Base-by-base conservation (phyloP, 2,329 filamentous ascomycete genomes). In the Penicillium brevicompactum region DNA sequence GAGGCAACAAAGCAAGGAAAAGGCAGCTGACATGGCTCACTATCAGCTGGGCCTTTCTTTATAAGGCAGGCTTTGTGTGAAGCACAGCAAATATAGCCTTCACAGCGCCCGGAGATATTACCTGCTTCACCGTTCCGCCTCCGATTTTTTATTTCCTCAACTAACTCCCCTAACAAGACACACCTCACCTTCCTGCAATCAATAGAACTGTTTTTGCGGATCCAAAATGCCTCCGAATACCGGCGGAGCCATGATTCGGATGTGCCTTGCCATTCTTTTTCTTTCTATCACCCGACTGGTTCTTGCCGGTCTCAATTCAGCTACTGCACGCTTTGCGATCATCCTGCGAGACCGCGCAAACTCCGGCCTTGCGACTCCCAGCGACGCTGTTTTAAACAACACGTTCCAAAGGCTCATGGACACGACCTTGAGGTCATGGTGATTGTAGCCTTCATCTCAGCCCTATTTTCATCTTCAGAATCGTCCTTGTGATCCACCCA, bases 341-440 rank as follows among this genome's bases (percentile, higher is more conserved):
- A 14, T 46, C 43, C 43, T 46, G 30, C 43, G 43, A 46, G 43
- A 21, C 27, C 9, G 43, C 30, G 43, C 27, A 46, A 31, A 32
- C 27, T 46, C 43, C 10, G n/a, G 32, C n/a, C 43, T 46, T n/a
- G 27, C 27, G 4, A 34, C 30, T 4, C 22, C 32, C 10, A 49
- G 13, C n/a, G 40, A 52, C 32, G 22, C 24, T 40, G 42, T 52
- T 46, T 24, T 52, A 21, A 34, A 51, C 31, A 49, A 46, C 14
- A 34, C 27, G 14, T 56, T 56, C 21, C 16, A 44, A 52, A 51
- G 22, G 6, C 32, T 49, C 13, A 49, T 56, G 49, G 41, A 56
- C 3, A 32, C 37, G 3, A 40, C 49, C 32, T 52, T 30, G 45
- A 44, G 14, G 46, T 31, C 31, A 40, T 44, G 31, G 45, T 56